A percentile compares a stretch with the other conserved stretches of the same genome.
Evolutionary conservation across 306 rosid genomes (phyloP).

Genomic region (Carpinus viminea): DNA sequence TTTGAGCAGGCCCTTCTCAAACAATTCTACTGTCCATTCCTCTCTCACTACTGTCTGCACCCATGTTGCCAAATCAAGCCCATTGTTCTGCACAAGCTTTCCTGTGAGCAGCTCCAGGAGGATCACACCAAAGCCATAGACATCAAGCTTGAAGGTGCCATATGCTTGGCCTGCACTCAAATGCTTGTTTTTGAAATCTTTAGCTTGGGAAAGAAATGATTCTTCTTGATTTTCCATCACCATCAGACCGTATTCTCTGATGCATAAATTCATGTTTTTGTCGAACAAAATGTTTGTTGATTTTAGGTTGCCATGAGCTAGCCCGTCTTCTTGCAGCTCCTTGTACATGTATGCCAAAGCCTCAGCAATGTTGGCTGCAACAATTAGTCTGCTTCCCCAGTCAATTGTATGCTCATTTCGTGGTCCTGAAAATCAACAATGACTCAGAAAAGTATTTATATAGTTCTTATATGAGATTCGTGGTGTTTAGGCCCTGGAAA

Average conservation of each 20-base stretch:
- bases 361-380: constrained; percentile 52
- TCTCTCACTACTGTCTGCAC: constrained; percentile 62
- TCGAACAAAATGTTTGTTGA: constrained; percentile 69
- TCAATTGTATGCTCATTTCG: constrained; percentile 45
- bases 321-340: constrained; percentile 49
- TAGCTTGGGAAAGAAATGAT: constrained; percentile 9
- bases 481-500: background rate
- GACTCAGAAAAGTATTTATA: background rate
- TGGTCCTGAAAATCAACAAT: constrained; percentile 41
- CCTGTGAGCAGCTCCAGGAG: constrained; percentile 74
- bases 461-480: background rate
- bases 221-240: constrained; percentile 44
- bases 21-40: constrained; percentile 73
- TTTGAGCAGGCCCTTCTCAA: constrained; percentile 45
- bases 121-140: constrained; percentile 64
- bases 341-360: constrained; percentile 66
- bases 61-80: constrained; percentile 65
- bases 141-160: constrained; percentile 50
- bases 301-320: constrained; percentile 69
- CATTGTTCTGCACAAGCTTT: constrained; percentile 58
- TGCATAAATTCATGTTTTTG: constrained; percentile 57
- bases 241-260: constrained; percentile 74
- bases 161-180: constrained; percentile 17
- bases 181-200: constrained; percentile 24
- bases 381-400: constrained; percentile 63